Base-by-base conservation (phyloP, 2,329 filamentous ascomycete genomes). In the Cryphonectria naterciae region DNA sequence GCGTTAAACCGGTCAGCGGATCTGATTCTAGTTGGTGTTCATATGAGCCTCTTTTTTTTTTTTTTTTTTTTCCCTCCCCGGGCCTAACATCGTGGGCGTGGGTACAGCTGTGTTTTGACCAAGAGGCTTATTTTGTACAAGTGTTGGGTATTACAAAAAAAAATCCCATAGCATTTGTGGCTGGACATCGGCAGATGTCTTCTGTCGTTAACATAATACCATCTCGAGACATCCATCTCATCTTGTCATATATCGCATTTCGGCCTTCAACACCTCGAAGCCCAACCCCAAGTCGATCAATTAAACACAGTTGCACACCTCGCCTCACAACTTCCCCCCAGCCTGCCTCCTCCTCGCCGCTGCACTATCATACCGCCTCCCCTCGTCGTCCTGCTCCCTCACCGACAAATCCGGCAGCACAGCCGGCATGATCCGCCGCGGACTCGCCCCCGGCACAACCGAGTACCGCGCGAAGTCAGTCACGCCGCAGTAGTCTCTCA, bases 371-470 rank as follows among this genome's bases (percentile, higher is more conserved):
- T 91, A 85, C 69, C 90, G 85, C 76, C 83, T 86, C 0, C 93
- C 93, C 79, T 97, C 93, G 76, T 97, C 93, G 72, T 91, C 89
- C 80, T 97, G 92, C 81, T 96, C 93, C 10, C 84, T 86, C 5
- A 97, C 93, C 2, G 84, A 87, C 75, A 97, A 77, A 73, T 91
- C 87, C 0, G 93, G 93, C 72, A 96, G 83, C 70, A 84, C 78
- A 0, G 79, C 82, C 0, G 94, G 94, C 92, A 97, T 95, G 74
- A 97, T 97, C 28, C 93, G 84, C 70, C 93, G 82, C 0, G 93
- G 93, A 0, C 70, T 81, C 0, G 86, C 76, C 0, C 91, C 92
- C 0, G 86, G 82, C 0, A 95, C 84, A n/a, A 95, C 79, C 46
- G 85, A 88, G 78, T 97, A 97, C 76, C 89, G 87, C 0, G 85